Evolutionary conservation across 352 stramenopile species (phyloP), one percentile per base, ranked within the genome.

Genomic region (Phytophthora sansomeana): DNA sequence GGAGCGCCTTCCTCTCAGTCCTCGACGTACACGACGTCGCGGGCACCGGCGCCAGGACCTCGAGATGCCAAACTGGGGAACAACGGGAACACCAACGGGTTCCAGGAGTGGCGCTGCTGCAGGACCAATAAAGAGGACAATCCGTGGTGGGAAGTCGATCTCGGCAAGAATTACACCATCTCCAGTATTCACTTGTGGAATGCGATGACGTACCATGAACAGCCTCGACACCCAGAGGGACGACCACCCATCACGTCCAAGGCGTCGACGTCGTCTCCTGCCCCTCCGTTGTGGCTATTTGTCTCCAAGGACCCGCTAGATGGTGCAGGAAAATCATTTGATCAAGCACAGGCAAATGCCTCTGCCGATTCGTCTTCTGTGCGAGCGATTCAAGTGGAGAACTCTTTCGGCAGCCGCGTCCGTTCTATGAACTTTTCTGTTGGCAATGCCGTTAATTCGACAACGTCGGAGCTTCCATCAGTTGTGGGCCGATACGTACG

Each of bases 61-160:
- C 83, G 86, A 24, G 35, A 48, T 3, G 74, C 83, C 0, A 67
- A 65, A 16, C 62, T 92, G 0, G 86, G 82, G 9, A 90, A 89
- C 61, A 85, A 91, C 50, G 86, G 86, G 17, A 84, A 74, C 71
- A 78, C 53, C 38, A 92, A 91, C 19, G 82, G 86, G 6, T 91
- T 83, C 57, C 69, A 81, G 42, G 86, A 92, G 70, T 91, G 72
- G 79, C 75, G 73, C 16, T 92, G 83, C 50, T 74, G 74, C 21
- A 79, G 86, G n/a, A 92, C 86, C 0, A 70, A 63, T 26, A 81
- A 77, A 21, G 78, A 94, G 62, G 24, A 33, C 2, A 80, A 86
- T 43, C 77, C 83, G 19, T 94, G 80, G 81, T 94, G 82, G 82
- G 72, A 89, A 52, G 86, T 94, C 36, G 86, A 94, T 51, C 66